These are phyloP conservation scores for Nitzschia palea DNA, from an alignment of 108 stramenopile species.

Conservation along the genomic window DNA sequence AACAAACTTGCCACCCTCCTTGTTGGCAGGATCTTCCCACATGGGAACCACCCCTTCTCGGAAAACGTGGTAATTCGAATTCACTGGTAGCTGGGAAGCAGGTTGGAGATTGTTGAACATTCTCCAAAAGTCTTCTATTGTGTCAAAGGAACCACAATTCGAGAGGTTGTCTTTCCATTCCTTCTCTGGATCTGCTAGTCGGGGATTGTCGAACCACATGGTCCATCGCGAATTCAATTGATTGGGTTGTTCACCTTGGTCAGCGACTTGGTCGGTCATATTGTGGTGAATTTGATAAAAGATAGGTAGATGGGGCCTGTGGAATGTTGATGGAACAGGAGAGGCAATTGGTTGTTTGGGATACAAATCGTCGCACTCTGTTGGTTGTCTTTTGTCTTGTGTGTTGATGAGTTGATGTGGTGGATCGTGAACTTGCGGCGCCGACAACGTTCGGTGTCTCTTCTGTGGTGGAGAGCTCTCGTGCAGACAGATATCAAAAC, in stretches of 20 bases:
- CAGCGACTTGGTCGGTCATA: constrained; percentile 1
- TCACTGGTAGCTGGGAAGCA: constrained; percentile 49
- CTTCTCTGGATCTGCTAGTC: constrained; percentile 64
- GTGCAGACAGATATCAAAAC: no score
- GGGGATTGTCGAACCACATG: constrained; percentile 93
- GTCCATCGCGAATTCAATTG: constrained; percentile 78
- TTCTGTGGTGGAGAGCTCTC: no score
- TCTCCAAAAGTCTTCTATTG: constrained; percentile 90
- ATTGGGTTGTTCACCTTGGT: background rate
- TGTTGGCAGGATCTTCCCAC: constrained; percentile 92
- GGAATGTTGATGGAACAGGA: no score
- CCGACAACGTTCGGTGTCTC: no score
- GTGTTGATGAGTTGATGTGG: no score
- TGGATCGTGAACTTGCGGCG: no score
- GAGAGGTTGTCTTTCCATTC: constrained; percentile 91
- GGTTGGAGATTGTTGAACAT: constrained; percentile 91
- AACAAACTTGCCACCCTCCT: constrained; percentile 86
- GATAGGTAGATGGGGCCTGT: no score
- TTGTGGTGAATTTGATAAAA: no score
- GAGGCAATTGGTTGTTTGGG: no score
- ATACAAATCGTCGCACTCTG: no score
- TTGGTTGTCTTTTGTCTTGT: no score
- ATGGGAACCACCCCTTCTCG: constrained; percentile 87
- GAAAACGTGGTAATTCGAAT: constrained; percentile 91
- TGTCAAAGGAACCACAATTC: constrained; percentile 79